Evolutionary conservation across 306 rosid species (phyloP), one percentile per base, ranked within the genome.

Genomic region (Ormosia emarginata): DNA sequence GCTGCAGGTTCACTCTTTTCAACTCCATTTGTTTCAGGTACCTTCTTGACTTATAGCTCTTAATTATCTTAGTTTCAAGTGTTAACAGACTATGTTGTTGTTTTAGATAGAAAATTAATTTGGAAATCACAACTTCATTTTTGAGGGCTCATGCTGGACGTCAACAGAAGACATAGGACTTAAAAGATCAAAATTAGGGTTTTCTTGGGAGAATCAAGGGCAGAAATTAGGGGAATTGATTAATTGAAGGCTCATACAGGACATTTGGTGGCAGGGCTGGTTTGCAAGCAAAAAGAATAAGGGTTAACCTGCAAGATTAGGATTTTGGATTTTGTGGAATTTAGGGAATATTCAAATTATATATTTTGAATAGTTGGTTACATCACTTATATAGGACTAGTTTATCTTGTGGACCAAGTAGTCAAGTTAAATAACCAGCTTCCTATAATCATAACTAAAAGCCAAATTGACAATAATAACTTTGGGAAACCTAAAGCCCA

Each of bases 11-110:
- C 98, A 69, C 89, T 93, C 79, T 93, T 93, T 85, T 85, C 97
- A 67, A 81, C 89, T 73, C 93, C 98, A 63, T 94, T 90, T 85
- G 88, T 89, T 81, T 83, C 97, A 73, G 98, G 99, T 94, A 91
- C 71, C 65, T 81, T 83, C 71, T 80, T 61, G 57, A 32, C 58
- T 49, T 73, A 85, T 78, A 15, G 46, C 52, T 71, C 47, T 8
- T 56, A 7, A 41, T 41, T 62, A 46, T 30, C 62, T 17, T 57
- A 69, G 44, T 70, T 64, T 65, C 59, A 40, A 71, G 65, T 58
- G 43, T 76, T 69, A 43, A 74, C 24, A 30, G 61, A 68, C 47
- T 34, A 2, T n/a, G 12, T 33, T 47, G 76, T 39, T 72, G 75
- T 74, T 82, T 58, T 75, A 33, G 65, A 65, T 18, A 58, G 24